Evolutionary conservation across 1,284 basidiomycete genomes (phyloP).

Genomic region (Volvariella surrecta): DNA sequence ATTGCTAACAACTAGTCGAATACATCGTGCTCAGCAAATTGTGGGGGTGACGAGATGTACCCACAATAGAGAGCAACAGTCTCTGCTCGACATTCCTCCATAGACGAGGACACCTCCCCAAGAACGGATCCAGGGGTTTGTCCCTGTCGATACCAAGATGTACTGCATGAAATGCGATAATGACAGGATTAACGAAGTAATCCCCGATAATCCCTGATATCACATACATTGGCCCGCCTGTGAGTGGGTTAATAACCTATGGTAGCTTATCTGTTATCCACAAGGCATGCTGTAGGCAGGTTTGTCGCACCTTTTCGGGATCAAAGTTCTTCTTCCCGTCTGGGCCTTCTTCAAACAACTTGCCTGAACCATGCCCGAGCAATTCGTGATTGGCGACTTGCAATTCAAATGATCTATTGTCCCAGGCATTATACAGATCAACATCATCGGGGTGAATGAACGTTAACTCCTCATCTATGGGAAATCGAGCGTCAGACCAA

Average conservation of each 20-base stretch:
- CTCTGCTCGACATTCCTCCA: constrained; percentile 86
- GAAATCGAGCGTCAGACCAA: constrained; percentile 3
- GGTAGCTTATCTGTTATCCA: constrained; percentile 3
- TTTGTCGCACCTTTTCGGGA: constrained; percentile 39
- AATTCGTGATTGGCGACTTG: constrained; percentile 85
- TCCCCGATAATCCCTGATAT: background rate
- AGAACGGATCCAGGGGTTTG: constrained; percentile 74
- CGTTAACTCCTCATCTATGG: constrained; percentile 63
- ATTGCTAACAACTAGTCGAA: constrained; percentile 56
- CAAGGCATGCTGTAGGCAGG: background rate
- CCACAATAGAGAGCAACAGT: constrained; percentile 70
- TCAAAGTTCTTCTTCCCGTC: constrained; percentile 79
- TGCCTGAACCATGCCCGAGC: constrained; percentile 74
- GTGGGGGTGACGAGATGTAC: constrained; percentile 17
- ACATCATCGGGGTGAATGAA: constrained; percentile 73
- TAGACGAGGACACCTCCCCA: constrained; percentile 77
- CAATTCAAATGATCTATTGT: constrained; percentile 68
- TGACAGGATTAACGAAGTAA: background rate
- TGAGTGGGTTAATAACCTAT: constrained; percentile 76
- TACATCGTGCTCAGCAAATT: constrained; percentile 7
- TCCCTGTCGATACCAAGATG: constrained; percentile 79
- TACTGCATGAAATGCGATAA: constrained; percentile 25
- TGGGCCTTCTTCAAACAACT: constrained; percentile 66
- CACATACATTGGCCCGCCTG: constrained; percentile 64
- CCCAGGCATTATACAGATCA: constrained; percentile 68